Percentiles rank a stretch among this genome's conserved stretches.
These are phyloP conservation scores for Coniochaeta pulveracea DNA, from an alignment of 2,329 filamentous ascomycete species.

Conservation along the genomic window DNA sequence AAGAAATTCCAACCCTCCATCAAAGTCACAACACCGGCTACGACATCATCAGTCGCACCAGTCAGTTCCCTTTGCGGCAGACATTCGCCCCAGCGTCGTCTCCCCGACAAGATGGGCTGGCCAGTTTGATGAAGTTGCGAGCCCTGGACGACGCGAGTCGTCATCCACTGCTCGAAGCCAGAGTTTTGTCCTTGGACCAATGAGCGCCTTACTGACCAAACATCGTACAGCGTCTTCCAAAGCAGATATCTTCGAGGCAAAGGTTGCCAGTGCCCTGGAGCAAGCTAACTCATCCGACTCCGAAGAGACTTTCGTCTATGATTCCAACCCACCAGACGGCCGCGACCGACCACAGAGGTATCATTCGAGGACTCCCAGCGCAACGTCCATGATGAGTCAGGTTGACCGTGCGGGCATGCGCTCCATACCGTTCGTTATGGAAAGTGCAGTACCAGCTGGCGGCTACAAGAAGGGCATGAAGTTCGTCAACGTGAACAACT, in stretches of 20 bases:
- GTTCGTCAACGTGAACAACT: slow-evolving; percentile 75
- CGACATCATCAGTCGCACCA: slow-evolving; percentile 29
- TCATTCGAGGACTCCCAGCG: slow-evolving; percentile 90
- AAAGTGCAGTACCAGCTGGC: slow-evolving; percentile 34
- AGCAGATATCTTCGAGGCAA: slow-evolving; percentile 95
- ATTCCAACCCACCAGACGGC: slow-evolving; percentile 78
- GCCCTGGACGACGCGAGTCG: slow-evolving; percentile 12
- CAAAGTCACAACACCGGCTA: no score
- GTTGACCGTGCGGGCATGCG: slow-evolving; percentile 48
- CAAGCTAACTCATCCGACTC: slow-evolving; percentile 95
- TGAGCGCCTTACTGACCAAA: slow-evolving; percentile 34
- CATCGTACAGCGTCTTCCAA: slow-evolving; percentile 67
- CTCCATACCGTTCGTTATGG: slow-evolving; percentile 57
- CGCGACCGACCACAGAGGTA: slow-evolving; percentile 59
- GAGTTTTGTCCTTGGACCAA: slow-evolving; percentile 22
- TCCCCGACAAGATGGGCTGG: slow-evolving; percentile 22
- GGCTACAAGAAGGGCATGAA: slow-evolving; percentile 90
- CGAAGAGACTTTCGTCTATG: slow-evolving; percentile 97
- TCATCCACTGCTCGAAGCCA: slow-evolving; percentile 13
- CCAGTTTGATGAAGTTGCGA: slow-evolving; percentile 19
- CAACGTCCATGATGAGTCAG: slow-evolving; percentile 71
- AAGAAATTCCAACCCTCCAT: slow-evolving; percentile 8
- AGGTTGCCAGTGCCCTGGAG: slow-evolving; percentile 90
- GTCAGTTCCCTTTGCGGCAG: slow-evolving; percentile 20
- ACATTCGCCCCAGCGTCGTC: slow-evolving; percentile 16